Conservation (phyloP, 1,284 basidiomycete genomes). For the Phylloboletellus chloephorus region DNA sequence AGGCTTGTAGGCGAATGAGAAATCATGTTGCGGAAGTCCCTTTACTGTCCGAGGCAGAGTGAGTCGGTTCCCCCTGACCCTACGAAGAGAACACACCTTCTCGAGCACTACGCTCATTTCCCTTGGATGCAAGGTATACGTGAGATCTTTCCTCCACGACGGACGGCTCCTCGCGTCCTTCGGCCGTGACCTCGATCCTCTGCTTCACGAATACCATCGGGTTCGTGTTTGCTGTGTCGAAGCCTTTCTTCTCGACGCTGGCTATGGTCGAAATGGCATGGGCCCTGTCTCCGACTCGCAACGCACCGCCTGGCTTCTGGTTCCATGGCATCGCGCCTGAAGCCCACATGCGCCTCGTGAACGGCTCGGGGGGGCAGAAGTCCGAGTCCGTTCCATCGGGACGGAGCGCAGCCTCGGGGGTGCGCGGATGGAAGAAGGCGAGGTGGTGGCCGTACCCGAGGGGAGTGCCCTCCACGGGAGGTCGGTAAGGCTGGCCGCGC, state of each 20-base stretch:
- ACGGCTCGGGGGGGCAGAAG: conserved; percentile 70
- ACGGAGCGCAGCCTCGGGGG: conserved; percentile 53
- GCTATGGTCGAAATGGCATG: conserved; percentile 47
- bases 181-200: conserved; percentile 44
- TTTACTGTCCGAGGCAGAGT: conserved; percentile 35
- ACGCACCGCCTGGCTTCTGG: conserved; percentile 29
- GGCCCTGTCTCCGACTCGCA: conserved; percentile 54
- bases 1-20: conserved; percentile 62
- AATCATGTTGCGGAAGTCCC: conserved; percentile 49
- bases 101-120: conserved; percentile 33
- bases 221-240: conserved; percentile 38
- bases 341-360: conserved; percentile 80
- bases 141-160: conserved; percentile 68
- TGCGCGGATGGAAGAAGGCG: conserved; percentile 68
- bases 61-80: background rate
- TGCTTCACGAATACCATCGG: conserved; percentile 81
- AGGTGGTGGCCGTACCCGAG: conserved; percentile 67
- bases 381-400: conserved; percentile 69
- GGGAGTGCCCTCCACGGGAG: conserved; percentile 39
- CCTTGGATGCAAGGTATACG: conserved; percentile 56
- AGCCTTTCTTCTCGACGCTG: conserved; percentile 62
- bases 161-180: conserved; percentile 40
- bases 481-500: conserved; percentile 20
- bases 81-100: conserved; percentile 37
- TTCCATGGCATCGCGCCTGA: conserved; percentile 70